Percentiles rank a stretch among this genome's conserved stretches.
Evolutionary conservation across 1,139 yeast genomes (phyloP).

Genomic region (Suhomyces kunorum): DNA sequence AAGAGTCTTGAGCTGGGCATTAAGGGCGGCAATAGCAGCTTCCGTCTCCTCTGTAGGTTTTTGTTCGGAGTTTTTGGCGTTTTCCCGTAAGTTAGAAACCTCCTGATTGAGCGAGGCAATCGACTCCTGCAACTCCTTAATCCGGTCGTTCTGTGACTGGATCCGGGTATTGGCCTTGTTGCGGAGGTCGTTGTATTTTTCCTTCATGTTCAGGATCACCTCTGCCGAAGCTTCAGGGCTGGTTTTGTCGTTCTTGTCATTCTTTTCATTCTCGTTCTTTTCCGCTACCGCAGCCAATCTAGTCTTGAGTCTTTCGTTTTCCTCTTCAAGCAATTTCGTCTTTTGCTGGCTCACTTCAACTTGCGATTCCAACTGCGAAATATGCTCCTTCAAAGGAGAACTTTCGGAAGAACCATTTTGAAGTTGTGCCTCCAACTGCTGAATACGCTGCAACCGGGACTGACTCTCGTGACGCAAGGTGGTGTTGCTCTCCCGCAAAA

Average conservation of each 20-base stretch:
- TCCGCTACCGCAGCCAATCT: slow-evolving; percentile 17
- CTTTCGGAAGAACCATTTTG: slow-evolving; percentile 20
- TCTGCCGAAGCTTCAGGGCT: slow-evolving; percentile 18
- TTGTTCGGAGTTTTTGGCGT: too few relatives aligned
- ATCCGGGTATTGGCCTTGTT: slow-evolving; percentile 27
- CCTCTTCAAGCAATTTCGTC: slow-evolving; percentile 38
- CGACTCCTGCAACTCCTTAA: slow-evolving; percentile 25
- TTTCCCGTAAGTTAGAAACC: slow-evolving; percentile 12
- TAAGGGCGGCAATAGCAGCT: slow-evolving; percentile 8
- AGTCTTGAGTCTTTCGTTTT: slow-evolving; percentile 35
- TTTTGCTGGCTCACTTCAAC: slow-evolving; percentile 36
- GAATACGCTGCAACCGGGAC: slow-evolving; percentile 25
- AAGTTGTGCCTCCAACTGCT: slow-evolving; percentile 26
- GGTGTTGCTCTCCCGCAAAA: slow-evolving; percentile 72
- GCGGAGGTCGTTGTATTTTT: slow-evolving; percentile 33
- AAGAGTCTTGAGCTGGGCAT: slow-evolving; percentile 11
- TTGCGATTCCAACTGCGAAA: slow-evolving; percentile 28
- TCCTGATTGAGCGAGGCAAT: slow-evolving; percentile 20
- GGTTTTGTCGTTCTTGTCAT: neutral
- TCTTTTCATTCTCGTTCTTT: too few relatives aligned
- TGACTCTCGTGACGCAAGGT: slow-evolving; percentile 60
- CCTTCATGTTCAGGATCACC: slow-evolving; percentile 27
- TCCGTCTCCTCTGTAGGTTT: slow-evolving; percentile 3
- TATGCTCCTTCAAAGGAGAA: slow-evolving; percentile 23
- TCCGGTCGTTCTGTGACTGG: slow-evolving; percentile 26